These are phyloP conservation scores for Tetradesmus obliquus DNA, from an alignment of 139 green algal species.

Conservation along the genomic window DNA sequence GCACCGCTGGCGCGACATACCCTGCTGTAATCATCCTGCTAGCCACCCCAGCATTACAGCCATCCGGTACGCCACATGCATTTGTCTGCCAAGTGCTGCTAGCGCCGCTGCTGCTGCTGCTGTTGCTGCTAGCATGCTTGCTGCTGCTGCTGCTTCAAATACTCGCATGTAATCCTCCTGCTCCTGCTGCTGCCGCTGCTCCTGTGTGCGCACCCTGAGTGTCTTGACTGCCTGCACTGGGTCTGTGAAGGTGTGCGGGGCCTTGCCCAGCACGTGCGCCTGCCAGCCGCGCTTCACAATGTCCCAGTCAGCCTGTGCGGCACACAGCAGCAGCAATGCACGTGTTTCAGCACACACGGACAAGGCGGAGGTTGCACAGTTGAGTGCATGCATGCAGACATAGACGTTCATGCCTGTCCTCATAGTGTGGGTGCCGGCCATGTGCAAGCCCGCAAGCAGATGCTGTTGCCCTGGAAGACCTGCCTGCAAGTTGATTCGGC, in stretches of 20 bases:
- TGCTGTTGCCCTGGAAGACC: too few species aligned
- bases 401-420: not conserved
- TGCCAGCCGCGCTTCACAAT: constrained; percentile 96
- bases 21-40: not conserved
- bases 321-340: constrained; percentile 19
- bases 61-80: not conserved
- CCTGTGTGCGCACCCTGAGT: constrained; percentile 62
- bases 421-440: not conserved
- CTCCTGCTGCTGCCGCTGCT: not conserved
- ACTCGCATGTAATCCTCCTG: not conserved
- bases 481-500: too few species aligned
- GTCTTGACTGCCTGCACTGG: constrained; percentile 80
- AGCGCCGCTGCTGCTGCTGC: not conserved
- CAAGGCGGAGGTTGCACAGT: not conserved
- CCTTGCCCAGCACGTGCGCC: constrained; percentile 93
- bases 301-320: constrained; percentile 89
- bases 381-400: not conserved
- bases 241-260: constrained; percentile 83
- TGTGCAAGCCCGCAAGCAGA: too few species aligned
- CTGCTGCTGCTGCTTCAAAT: not conserved
- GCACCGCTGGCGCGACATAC: too few species aligned
- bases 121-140: not conserved
- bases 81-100: not conserved
- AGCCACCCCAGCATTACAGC: not conserved
- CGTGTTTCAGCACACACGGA: constrained; percentile 57